Conservation (phyloP, 768 basidiomycete species). For the Pilatotrama ljubarskyi region DNA sequence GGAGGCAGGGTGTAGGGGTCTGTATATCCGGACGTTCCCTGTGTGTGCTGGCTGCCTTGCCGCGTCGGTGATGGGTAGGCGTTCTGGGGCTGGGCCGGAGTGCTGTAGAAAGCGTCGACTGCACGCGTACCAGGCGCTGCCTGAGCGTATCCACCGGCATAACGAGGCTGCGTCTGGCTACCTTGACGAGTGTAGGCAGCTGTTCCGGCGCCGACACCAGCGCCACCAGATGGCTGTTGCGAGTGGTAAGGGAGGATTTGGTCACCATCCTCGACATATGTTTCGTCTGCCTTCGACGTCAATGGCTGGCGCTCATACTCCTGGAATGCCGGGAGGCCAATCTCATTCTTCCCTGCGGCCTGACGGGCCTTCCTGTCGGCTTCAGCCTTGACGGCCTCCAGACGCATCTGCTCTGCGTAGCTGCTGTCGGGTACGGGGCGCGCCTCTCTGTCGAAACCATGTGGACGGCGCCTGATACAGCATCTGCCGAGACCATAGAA, state of each 20-base stretch:
- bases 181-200: conserved; percentile 25
- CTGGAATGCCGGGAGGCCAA: conserved; percentile 73
- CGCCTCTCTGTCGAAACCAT: conserved; percentile 39
- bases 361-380: conserved; percentile 78
- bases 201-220: conserved; percentile 27
- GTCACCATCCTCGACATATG: conserved; percentile 51
- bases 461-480: conserved; percentile 64
- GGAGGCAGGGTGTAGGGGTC: conserved; percentile 31
- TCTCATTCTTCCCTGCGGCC: conserved; percentile 46
- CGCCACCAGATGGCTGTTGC: conserved; percentile 22
- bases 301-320: conserved; percentile 70
- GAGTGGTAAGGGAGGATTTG: conserved; percentile 22
- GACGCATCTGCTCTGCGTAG: conserved; percentile 66
- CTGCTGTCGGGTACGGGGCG: conserved; percentile 28
- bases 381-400: conserved; percentile 87
- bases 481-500: conserved; percentile 84
- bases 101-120: conserved; percentile 73
- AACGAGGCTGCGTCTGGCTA: conserved; percentile 34
- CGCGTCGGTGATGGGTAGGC: conserved; percentile 29
- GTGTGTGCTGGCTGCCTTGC: conserved; percentile 41
- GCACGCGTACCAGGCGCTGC: conserved; percentile 66
- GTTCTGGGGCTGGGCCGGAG: conserved; percentile 29
- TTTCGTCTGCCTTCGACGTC: conserved; percentile 58
- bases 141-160: conserved; percentile 61
- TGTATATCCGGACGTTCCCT: conserved; percentile 43